These are phyloP conservation scores for Colletotrichum nymphaeae DNA, from an alignment of 2,329 filamentous ascomycete genomes.

Conservation along the genomic window DNA sequence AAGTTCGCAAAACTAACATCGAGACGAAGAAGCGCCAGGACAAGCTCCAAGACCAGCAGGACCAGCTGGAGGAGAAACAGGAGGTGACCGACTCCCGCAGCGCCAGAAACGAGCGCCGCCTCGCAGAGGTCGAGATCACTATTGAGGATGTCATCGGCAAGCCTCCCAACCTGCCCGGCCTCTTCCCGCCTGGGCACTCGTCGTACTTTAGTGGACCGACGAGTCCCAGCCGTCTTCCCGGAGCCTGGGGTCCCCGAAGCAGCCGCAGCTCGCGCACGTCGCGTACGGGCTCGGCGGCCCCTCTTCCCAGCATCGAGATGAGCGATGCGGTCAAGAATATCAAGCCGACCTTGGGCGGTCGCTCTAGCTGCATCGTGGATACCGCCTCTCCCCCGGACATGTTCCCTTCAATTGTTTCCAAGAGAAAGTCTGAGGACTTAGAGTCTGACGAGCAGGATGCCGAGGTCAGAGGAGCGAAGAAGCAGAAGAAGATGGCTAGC, in stretches of 20 bases:
- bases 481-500: neutral
- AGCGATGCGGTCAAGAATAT: neutral
- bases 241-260: neutral
- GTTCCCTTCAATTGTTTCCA: neutral
- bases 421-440: neutral
- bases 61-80: constrained; percentile 6
- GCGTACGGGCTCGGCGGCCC: neutral
- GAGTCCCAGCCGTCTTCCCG: neutral
- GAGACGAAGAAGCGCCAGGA: neutral
- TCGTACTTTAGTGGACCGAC: constrained; percentile 2
- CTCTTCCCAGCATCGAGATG: neutral
- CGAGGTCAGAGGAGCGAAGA: neutral
- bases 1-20: neutral
- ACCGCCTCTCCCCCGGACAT: no score
- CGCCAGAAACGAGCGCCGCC: constrained; percentile 4
- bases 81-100: constrained; percentile 14
- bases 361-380: neutral
- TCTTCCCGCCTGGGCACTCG: neutral
- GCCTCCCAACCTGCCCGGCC: neutral
- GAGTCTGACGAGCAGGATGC: neutral
- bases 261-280: neutral
- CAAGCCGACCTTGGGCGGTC: neutral
- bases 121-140: neutral
- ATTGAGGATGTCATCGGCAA: neutral
- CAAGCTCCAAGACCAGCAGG: neutral